phyloP scores from a whole-genome alignment of 306 rosid species.

The Acacia crassicarpa region DNA sequence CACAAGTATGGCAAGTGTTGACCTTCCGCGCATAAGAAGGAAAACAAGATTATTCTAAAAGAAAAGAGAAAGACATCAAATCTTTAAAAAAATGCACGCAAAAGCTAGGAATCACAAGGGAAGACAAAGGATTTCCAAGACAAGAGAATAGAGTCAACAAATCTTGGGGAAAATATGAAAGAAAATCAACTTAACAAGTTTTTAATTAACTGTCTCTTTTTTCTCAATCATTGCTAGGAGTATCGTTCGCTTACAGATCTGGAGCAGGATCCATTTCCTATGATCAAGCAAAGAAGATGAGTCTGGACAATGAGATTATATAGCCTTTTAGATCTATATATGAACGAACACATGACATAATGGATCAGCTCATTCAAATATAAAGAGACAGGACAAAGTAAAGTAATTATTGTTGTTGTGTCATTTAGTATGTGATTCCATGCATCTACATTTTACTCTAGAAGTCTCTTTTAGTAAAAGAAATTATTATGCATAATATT shows the following conservation, averaged over 20 bases:
- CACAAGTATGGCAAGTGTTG: constrained; percentile 43
- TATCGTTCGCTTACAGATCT: not conserved
- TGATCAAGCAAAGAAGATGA: not conserved
- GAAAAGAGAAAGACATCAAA: not conserved
- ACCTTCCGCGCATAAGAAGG: not conserved
- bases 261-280: not conserved
- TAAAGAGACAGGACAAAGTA: no score
- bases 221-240: not conserved
- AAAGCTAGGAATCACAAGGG: not conserved
- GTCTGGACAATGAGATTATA: not conserved
- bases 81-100: not conserved
- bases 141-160: not conserved
- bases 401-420: not conserved
- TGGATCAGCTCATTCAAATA: no score
- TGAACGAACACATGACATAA: no score
- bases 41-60: not conserved
- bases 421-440: not conserved
- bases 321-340: no score
- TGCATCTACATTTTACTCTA: not conserved
- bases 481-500: not conserved
- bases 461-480: not conserved
- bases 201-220: not conserved
- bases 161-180: not conserved
- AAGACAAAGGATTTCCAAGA: not conserved
- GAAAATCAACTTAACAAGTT: no score